Evolutionary conservation across 768 basidiomycete species (phyloP).

Genomic region (Lenzites betulinus): DNA sequence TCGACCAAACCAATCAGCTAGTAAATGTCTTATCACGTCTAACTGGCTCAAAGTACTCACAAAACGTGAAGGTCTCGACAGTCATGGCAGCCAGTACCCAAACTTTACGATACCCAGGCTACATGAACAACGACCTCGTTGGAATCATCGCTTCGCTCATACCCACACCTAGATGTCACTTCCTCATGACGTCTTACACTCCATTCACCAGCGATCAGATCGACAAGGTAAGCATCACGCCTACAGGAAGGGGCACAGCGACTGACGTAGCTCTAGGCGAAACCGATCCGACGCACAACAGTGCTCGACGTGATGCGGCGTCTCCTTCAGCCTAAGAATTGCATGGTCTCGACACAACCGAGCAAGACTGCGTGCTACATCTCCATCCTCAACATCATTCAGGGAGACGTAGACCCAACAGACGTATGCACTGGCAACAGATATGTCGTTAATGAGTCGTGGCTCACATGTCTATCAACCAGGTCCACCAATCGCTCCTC

Average conservation of each 20-base stretch:
- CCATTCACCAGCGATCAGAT: constrained; percentile 97
- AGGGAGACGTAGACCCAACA: constrained; percentile 97
- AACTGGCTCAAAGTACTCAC: background rate
- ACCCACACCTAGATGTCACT: constrained; percentile 96
- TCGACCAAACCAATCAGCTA: constrained; percentile 91
- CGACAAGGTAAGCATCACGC: constrained; percentile 66
- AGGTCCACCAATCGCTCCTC: constrained; percentile 97
- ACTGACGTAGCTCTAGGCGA: constrained; percentile 53
- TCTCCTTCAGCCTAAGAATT: constrained; percentile 95
- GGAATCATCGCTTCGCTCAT: constrained; percentile 96
- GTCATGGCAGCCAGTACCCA: constrained; percentile 98
- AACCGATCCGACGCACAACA: constrained; percentile 93
- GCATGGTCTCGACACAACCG: constrained; percentile 94
- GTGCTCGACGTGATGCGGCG: constrained; percentile 99
- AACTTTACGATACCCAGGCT: constrained; percentile 94
- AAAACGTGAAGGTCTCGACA: constrained; percentile 72
- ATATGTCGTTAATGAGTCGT: background rate
- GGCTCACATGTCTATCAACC: background rate
- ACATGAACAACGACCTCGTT: constrained; percentile 99
- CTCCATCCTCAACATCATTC: constrained; percentile 97
- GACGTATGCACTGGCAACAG: constrained; percentile 56
- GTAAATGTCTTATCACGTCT: constrained; percentile 41
- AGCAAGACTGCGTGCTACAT: constrained; percentile 95
- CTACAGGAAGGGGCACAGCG: background rate
- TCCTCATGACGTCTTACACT: constrained; percentile 98